Evolutionary conservation across 2,329 filamentous ascomycete species (phyloP).

Genomic region (Fusarium sp.): DNA sequence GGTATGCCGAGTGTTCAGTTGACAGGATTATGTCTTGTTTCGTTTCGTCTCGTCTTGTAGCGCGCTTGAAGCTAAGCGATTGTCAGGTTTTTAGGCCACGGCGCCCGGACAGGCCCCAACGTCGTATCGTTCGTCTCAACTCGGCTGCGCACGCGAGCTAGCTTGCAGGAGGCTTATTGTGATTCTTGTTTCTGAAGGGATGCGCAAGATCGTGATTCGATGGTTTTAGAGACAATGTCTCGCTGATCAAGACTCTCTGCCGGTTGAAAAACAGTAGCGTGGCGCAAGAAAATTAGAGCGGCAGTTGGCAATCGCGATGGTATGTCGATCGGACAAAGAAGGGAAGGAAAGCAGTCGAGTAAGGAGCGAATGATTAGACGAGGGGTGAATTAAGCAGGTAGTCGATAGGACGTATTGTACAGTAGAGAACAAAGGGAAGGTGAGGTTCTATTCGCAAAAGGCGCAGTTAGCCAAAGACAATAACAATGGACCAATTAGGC

Average conservation of each 20-base stretch:
- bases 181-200: slow-evolving; percentile 26
- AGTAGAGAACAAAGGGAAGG: slow-evolving; percentile 16
- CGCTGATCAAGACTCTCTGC: slow-evolving; percentile 15
- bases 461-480: slow-evolving; percentile 23
- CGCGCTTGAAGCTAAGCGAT: slow-evolving; percentile 14
- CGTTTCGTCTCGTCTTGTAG: slow-evolving; percentile 16
- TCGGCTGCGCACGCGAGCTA: slow-evolving; percentile 31
- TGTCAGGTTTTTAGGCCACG: slow-evolving; percentile 23
- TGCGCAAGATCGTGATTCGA: slow-evolving; percentile 31
- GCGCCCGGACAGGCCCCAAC: slow-evolving; percentile 9
- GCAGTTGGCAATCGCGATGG: slow-evolving; percentile 17
- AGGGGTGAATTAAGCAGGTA: slow-evolving; percentile 13
- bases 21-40: slow-evolving; percentile 12
- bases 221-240: slow-evolving; percentile 33
- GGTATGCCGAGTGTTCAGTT: not conserved
- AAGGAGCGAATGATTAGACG: slow-evolving; percentile 30
- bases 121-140: slow-evolving; percentile 19
- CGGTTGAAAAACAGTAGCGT: slow-evolving; percentile 35
- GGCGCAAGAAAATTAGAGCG: slow-evolving; percentile 33
- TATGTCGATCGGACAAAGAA: slow-evolving; percentile 34
- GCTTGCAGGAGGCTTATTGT: slow-evolving; percentile 18
- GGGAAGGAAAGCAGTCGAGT: slow-evolving; percentile 16
- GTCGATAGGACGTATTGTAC: not conserved
- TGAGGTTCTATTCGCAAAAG: slow-evolving; percentile 15
- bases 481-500: slow-evolving; percentile 13